Base-by-base conservation (phyloP, 768 basidiomycete species). In the Sutorius australiensis region DNA sequence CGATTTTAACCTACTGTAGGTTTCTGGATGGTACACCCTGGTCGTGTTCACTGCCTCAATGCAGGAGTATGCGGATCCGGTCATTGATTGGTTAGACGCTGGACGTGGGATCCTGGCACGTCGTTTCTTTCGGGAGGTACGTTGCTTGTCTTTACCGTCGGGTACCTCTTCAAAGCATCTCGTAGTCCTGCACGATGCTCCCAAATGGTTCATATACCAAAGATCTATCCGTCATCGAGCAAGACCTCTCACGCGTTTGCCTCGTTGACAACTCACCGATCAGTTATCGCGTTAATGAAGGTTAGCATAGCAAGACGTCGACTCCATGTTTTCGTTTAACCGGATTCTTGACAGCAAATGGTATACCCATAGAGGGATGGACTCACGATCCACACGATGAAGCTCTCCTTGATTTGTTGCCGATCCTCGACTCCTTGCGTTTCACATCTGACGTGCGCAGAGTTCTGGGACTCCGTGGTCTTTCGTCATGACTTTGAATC, bases 301-400 rank as follows among this genome's bases (percentile, higher is more conserved):
- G 95, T 95, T 49, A 63, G 81, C 69, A 30, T 51, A 3, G 17
- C 37, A 46, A 38, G 33, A 36, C 19, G 43, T 40, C 11, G 28
- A 34, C 28, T 38, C n/a, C 28, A 34, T 8, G 17, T 12, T 48
- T 33, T 48, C 43, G 16, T 45, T 42, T 50, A 40, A 63, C 40
- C 17, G 5, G 21, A 16, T 46, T 9, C 24, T 9, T 34, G 24
- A 51, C 67, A 98, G 97, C 92, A 48, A 99, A 99, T 69, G 97
- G 94, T 48, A 93, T 99, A 65, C 97, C 97, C 32, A 92, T 99
- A 72, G 95, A 98, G 77, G 97, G 97, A 45, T 98, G 97, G 97
- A 98, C 94, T 21, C 87, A 94, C 55, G 97, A 99, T 72, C 95
- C 92, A 31, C 84, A 86, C 54, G 97, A 99, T 73, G 92, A 98